These are phyloP conservation scores for Yamadazyma dendronema DNA, from an alignment of 1,139 yeast species.

Conservation along the genomic window DNA sequence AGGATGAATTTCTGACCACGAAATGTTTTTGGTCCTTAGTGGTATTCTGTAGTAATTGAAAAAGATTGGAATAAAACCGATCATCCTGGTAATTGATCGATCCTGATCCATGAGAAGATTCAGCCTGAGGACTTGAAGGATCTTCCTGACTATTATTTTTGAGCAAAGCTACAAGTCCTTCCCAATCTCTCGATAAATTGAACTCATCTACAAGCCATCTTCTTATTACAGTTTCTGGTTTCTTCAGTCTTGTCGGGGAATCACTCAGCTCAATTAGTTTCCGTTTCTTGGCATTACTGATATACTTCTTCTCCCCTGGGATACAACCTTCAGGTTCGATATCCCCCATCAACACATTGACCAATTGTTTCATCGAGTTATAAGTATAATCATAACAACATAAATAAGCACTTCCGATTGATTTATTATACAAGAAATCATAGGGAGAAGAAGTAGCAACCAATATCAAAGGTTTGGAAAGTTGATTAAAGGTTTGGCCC, in stretches of 20 bases:
- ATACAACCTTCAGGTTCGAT: slow-evolving; percentile 52
- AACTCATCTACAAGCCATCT: slow-evolving; percentile 65
- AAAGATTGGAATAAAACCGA: slow-evolving; percentile 30
- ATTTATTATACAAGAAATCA: slow-evolving; percentile 56
- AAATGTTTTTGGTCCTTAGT: slow-evolving; percentile 45
- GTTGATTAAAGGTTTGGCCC: slow-evolving; percentile 21
- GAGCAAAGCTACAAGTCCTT: slow-evolving; percentile 45
- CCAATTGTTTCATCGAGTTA: slow-evolving; percentile 49
- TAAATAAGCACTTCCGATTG: slow-evolving; percentile 56
- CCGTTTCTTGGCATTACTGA: slow-evolving; percentile 25
- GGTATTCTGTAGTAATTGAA: slow-evolving; percentile 29
- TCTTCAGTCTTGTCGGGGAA: slow-evolving; percentile 10
- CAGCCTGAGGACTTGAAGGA: slow-evolving; percentile 9
- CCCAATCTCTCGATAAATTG: slow-evolving; percentile 51
- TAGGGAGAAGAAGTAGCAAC: slow-evolving; percentile 68
- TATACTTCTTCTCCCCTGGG: slow-evolving; percentile 51
- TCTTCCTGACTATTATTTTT: slow-evolving; percentile 26
- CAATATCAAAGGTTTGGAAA: slow-evolving; percentile 52
- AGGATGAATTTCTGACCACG: slow-evolving; percentile 58
- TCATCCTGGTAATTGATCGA: slow-evolving; percentile 26
- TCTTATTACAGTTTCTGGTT: slow-evolving; percentile 32
- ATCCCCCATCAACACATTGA: slow-evolving; percentile 55
- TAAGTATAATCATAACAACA: slow-evolving; percentile 64
- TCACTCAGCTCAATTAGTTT: slow-evolving; percentile 14
- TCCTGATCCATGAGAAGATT: slow-evolving; percentile 9